phyloP scores from a whole-genome alignment of 345 rosid species.

The Barbarea vulgaris region DNA sequence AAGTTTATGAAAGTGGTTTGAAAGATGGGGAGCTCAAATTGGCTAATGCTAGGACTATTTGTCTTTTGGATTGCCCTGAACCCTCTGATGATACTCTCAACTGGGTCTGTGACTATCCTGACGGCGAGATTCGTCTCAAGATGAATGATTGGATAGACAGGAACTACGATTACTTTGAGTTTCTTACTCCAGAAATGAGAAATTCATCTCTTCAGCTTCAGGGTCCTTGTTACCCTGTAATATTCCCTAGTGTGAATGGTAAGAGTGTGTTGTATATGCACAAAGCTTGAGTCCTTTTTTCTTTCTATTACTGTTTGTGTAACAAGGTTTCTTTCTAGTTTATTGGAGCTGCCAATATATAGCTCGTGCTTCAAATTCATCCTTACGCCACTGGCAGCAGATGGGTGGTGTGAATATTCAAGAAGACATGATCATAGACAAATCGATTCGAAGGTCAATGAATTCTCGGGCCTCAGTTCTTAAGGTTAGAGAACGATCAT shows the following conservation, averaged over 20 bases:
- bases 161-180: conserved; percentile 86
- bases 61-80: conserved; percentile 86
- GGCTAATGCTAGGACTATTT: conserved; percentile 80
- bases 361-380: conserved; percentile 83
- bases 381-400: conserved; percentile 87
- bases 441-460: conserved; percentile 71
- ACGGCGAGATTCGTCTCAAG: conserved; percentile 82
- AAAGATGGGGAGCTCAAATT: conserved; percentile 74
- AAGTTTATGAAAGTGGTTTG: conserved; percentile 90
- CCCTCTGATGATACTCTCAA: conserved; percentile 77
- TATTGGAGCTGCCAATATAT: conserved; percentile 96
- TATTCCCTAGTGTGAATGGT: conserved; percentile 94
- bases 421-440: conserved; percentile 82
- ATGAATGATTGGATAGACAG: conserved; percentile 87
- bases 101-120: conserved; percentile 99
- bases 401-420: conserved; percentile 90
- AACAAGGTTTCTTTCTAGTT: conserved; percentile 46
- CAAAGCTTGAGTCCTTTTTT: conserved; percentile 7
- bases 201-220: conserved; percentile 91
- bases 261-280: conserved; percentile 21
- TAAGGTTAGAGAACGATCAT: conserved; percentile 58
- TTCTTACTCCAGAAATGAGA: conserved; percentile 91
- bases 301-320: not conserved
- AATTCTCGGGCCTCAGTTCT: conserved; percentile 86
- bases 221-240: conserved; percentile 97